Conservation (phyloP, 2,329 filamentous ascomycete species). For the Cladophialophora bantiana region DNA sequence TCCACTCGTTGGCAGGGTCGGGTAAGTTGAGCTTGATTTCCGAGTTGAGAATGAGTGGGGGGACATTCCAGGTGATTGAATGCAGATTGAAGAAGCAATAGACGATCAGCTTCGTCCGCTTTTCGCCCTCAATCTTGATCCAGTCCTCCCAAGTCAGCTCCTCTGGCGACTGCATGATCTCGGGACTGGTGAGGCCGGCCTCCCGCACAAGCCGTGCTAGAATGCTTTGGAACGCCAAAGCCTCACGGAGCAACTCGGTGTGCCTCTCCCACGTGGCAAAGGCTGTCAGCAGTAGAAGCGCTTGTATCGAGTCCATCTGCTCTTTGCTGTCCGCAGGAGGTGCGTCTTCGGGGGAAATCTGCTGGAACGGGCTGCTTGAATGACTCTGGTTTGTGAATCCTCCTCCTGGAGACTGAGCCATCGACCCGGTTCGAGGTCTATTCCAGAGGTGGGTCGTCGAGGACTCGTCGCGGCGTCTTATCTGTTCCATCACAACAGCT, state of each 20-base stretch:
- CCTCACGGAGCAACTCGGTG: conserved; percentile 63
- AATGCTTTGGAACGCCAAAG: conserved; percentile 64
- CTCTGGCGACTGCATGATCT: conserved; percentile 35
- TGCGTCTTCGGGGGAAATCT: conserved; percentile 34
- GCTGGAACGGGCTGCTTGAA: conserved; percentile 53
- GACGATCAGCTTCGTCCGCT: conserved; percentile 63
- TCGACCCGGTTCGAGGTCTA: conserved; percentile 47
- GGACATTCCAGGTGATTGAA: conserved; percentile 68
- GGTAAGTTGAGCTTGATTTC: conserved; percentile 64
- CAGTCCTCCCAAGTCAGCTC: conserved; percentile 62
- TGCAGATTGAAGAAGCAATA: conserved; percentile 67
- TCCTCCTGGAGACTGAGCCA: conserved; percentile 49
- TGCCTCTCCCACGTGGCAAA: conserved; percentile 68
- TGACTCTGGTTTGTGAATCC: conserved; percentile 53
- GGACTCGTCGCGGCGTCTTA: conserved; percentile 58
- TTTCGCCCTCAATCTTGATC: conserved; percentile 60
- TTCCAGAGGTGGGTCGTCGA: conserved; percentile 53
- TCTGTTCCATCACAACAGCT: conserved; percentile 60
- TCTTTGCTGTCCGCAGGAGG: conserved; percentile 51
- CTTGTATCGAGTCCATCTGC: conserved; percentile 59
- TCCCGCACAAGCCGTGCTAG: conserved; percentile 64
- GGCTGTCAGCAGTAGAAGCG: conserved; percentile 62
- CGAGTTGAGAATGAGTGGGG: conserved; percentile 63
- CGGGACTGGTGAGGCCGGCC: conserved; percentile 52
- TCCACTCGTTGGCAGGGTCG: conserved; percentile 62